Percentiles rank a stretch among this genome's conserved stretches.
Evolutionary conservation across 1,284 basidiomycete genomes (phyloP).

Genomic region (Ustilago shanxiensis): DNA sequence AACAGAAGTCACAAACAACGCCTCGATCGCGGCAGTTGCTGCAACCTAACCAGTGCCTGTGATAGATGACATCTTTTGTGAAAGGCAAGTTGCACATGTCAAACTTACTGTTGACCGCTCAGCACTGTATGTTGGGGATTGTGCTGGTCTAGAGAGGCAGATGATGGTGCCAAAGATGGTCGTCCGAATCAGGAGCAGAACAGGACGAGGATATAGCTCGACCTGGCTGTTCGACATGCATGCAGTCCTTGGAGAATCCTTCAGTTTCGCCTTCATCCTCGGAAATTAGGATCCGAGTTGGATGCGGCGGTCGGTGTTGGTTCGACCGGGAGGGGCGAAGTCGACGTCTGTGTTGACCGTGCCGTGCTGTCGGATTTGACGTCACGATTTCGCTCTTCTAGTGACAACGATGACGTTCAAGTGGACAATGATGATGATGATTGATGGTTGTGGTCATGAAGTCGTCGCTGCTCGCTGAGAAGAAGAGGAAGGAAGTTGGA

Average conservation of each 20-base stretch:
- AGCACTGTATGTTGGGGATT: too few relatives aligned
- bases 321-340: neutral
- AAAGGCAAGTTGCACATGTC: too few relatives aligned
- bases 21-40: too few relatives aligned
- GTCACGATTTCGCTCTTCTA: too few relatives aligned
- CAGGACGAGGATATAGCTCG: neutral
- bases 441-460: neutral
- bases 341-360: conserved; percentile 20
- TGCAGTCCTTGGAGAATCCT: neutral
- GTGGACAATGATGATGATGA: too few relatives aligned
- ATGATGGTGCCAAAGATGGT: too few relatives aligned
- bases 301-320: neutral
- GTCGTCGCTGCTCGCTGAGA: neutral
- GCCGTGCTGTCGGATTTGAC: conserved; percentile 3
- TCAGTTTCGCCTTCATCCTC: neutral
- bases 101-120: too few relatives aligned
- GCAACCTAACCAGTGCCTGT: too few relatives aligned
- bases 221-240: neutral
- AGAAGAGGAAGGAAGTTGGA: neutral
- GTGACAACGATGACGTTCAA: neutral
- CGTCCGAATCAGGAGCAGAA: neutral
- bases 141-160: too few relatives aligned
- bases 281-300: neutral
- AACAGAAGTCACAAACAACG: too few relatives aligned
- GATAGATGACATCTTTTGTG: too few relatives aligned